Evolutionary conservation across 2,329 filamentous ascomycete species (phyloP).

Genomic region (Alternaria viburni): DNA sequence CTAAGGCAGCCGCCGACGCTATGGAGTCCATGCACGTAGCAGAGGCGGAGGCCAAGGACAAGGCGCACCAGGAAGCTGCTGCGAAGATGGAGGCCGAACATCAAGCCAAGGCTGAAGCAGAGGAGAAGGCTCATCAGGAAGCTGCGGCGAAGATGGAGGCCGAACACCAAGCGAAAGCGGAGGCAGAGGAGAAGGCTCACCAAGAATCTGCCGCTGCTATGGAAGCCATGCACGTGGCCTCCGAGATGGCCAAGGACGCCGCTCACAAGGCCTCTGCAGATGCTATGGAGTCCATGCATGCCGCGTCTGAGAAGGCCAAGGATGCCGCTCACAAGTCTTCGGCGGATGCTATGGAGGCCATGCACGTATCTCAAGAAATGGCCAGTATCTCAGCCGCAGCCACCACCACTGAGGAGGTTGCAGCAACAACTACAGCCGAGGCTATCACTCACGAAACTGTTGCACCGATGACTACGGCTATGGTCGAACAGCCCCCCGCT

Average conservation of each 20-base stretch:
- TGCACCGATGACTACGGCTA: neutral
- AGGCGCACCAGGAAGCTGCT: conserved; percentile 24
- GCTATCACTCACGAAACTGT: conserved; percentile 11
- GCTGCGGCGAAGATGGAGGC: conserved; percentile 15
- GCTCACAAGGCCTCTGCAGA: conserved; percentile 16
- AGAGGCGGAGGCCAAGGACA: conserved; percentile 24
- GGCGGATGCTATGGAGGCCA: conserved; percentile 18
- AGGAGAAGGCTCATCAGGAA: conserved; percentile 21
- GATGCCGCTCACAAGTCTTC: conserved; percentile 11
- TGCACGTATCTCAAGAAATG: conserved; percentile 16
- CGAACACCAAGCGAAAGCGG: conserved; percentile 11
- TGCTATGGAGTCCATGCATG: conserved; percentile 22
- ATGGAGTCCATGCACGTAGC: conserved; percentile 23
- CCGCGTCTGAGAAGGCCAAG: conserved; percentile 13
- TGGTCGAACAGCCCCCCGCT: neutral
- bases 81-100: conserved; percentile 22
- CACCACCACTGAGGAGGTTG: conserved; percentile 1
- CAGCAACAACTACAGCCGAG: conserved; percentile 2
- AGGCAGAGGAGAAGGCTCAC: conserved; percentile 11
- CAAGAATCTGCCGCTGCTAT: conserved; percentile 17
- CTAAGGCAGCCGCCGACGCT: conserved; percentile 13
- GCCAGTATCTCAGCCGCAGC: conserved; percentile 12
- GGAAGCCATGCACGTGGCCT: conserved; percentile 16
- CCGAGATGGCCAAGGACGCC: conserved; percentile 15
- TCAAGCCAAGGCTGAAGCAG: conserved; percentile 24